Conservation (phyloP, 345 rosid genomes). For the Mangifera indica region DNA sequence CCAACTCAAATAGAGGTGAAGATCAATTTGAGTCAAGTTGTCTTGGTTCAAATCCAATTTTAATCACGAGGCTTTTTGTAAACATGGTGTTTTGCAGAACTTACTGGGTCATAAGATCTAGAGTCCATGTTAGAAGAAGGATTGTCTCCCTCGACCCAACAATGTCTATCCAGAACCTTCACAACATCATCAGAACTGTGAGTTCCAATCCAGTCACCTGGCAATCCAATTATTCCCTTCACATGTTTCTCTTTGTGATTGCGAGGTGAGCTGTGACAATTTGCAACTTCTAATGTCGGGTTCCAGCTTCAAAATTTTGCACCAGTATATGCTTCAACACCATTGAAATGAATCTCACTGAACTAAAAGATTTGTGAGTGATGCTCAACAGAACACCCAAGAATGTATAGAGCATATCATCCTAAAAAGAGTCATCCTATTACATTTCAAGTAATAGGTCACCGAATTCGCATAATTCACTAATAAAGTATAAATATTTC, state of each 20-base stretch:
- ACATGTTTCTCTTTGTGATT: constrained; percentile 63
- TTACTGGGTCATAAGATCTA: constrained; percentile 83
- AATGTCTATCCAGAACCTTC: constrained; percentile 75
- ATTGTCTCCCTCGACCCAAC: no score
- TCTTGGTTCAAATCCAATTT: no score
- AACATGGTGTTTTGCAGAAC: constrained; percentile 20
- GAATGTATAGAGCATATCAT: neutral
- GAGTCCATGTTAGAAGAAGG: constrained; percentile 64
- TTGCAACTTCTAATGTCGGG: constrained; percentile 21
- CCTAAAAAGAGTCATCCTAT: neutral
- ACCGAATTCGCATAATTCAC: neutral
- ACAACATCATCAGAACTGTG: constrained; percentile 49
- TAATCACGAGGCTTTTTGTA: neutral
- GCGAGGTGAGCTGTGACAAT: constrained; percentile 63
- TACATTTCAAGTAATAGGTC: neutral
- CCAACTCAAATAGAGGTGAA: no score
- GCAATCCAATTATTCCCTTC: constrained; percentile 88
- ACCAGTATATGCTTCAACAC: neutral
- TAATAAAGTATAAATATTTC: neutral
- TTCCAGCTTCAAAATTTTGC: constrained; percentile 16
- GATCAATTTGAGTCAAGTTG: no score
- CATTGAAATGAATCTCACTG: neutral
- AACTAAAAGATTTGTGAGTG: neutral
- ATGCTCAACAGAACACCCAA: neutral
- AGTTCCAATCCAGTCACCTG: constrained; percentile 80